Base-by-base conservation (phyloP, 805 yeast genomes). In the Zygoascus tannicola region DNA sequence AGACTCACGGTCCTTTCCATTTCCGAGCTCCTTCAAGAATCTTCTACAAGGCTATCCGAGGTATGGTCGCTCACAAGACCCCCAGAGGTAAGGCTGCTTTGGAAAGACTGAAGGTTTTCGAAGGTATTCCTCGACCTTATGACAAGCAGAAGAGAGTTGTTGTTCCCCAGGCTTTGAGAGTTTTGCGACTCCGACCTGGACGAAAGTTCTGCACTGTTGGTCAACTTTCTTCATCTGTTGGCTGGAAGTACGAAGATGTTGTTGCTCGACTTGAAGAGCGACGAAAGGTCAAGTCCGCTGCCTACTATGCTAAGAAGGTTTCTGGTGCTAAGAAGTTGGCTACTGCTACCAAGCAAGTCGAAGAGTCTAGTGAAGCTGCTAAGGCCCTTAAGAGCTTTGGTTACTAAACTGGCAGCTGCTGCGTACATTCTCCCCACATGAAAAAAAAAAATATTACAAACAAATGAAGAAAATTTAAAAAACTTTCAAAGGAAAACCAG, bases 21-120 rank as follows among this genome's bases (percentile, higher is more conserved):
- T 92, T 92, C 95, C 92, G 97, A 77, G 99, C 99, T 56, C 99
- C 99, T 73, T 88, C 97, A 56, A 87, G 97, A 78, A 90, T 92
- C 75, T 87, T 92, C 76, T 88, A 88, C 94, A 92, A 92, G 84
- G 97, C 99, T 67, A 74, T 92, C 71, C 85, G 95, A 71, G 99
- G 99, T 77, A 92, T 92, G 99, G 76, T 92, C 66, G 77, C 96
- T 70, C 97, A 92, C 88, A 92, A 92, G 87, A 92, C 98, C 62
- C 92, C 97, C 64, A 92, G 97, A 76, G 99, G 99, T 75, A 84
- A 85, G 79, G 97, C 97, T 69, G 99, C 99, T 65, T 74, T 92
- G 68, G 97, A 88, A 79, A 88, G 97, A 78, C 85, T 92, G 66
- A 86, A 92, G 90, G 97, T 90, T 63, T 92, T 85, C 67, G 98